A percentile compares a stretch with the other conserved stretches of the same genome.
phyloP scores from a whole-genome alignment of 352 stramenopile species.

The Lagenidium sp. region DNA sequence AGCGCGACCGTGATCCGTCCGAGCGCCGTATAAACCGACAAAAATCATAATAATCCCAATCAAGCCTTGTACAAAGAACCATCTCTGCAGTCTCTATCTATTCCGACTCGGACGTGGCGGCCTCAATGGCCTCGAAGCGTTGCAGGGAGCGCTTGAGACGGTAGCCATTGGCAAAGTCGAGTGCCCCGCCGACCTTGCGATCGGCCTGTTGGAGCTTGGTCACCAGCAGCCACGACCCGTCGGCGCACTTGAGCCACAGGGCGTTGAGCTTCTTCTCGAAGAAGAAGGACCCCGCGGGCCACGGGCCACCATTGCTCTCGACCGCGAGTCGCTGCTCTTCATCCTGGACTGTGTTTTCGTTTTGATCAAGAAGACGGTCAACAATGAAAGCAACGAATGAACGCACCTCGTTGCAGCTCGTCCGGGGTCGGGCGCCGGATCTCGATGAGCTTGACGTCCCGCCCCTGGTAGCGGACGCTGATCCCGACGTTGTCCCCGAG shows the following conservation, averaged over 20 bases:
- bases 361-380: neutral
- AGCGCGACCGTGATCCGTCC: too few relatives aligned
- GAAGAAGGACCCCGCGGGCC: constrained; percentile 39
- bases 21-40: too few relatives aligned
- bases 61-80: too few relatives aligned
- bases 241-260: constrained; percentile 57
- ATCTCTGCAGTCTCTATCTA: neutral
- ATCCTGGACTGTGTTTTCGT: constrained; percentile 2
- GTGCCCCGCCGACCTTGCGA: constrained; percentile 40
- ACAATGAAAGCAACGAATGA: neutral
- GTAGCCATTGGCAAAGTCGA: constrained; percentile 79
- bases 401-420: constrained; percentile 17
- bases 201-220: constrained; percentile 62
- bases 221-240: constrained; percentile 53
- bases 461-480: constrained; percentile 48
- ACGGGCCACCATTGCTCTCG: too few relatives aligned
- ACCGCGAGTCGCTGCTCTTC: constrained; percentile 6
- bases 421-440: constrained; percentile 29
- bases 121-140: constrained; percentile 20
- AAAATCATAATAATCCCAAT: too few relatives aligned
- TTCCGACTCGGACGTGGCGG: neutral
- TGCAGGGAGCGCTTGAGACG: constrained; percentile 58
- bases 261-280: constrained; percentile 65
- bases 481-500: constrained; percentile 69
- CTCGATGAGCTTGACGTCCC: constrained; percentile 62